phyloP scores from a whole-genome alignment of 768 basidiomycete genomes.

The Hypholoma sublateritium region DNA sequence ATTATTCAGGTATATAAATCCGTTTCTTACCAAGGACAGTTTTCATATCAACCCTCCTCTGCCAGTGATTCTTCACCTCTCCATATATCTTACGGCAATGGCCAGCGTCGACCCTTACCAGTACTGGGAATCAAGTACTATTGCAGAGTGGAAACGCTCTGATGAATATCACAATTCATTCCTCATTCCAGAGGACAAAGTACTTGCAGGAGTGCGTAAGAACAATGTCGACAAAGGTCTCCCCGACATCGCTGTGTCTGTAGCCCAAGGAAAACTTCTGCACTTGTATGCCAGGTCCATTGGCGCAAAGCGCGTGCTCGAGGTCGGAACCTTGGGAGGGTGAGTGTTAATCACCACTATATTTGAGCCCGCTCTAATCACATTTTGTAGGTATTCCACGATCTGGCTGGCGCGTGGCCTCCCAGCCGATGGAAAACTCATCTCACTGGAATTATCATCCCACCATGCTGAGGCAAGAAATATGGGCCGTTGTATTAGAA shows the following conservation, averaged over 20 bases:
- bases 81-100: background rate
- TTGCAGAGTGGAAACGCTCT: constrained; percentile 43
- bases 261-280: constrained; percentile 58
- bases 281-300: constrained; percentile 50
- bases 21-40: no score
- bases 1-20: no score
- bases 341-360: constrained; percentile 16
- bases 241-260: constrained; percentile 52
- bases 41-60: no score
- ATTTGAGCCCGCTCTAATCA: background rate
- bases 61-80: no score
- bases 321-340: constrained; percentile 71
- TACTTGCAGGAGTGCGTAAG: constrained; percentile 39
- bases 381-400: constrained; percentile 36
- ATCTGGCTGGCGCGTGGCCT: constrained; percentile 45
- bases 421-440: constrained; percentile 49
- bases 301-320: constrained; percentile 56
- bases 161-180: constrained; percentile 59
- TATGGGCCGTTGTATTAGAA: background rate
- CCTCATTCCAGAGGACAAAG: constrained; percentile 42
- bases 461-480: constrained; percentile 40
- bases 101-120: background rate
- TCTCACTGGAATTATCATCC: constrained; percentile 47
- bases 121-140: background rate
- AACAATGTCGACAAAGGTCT: constrained; percentile 43